Conservation (phyloP, 371 early-diverging fungal genomes). For the Nosema muscidifuracis region DNA sequence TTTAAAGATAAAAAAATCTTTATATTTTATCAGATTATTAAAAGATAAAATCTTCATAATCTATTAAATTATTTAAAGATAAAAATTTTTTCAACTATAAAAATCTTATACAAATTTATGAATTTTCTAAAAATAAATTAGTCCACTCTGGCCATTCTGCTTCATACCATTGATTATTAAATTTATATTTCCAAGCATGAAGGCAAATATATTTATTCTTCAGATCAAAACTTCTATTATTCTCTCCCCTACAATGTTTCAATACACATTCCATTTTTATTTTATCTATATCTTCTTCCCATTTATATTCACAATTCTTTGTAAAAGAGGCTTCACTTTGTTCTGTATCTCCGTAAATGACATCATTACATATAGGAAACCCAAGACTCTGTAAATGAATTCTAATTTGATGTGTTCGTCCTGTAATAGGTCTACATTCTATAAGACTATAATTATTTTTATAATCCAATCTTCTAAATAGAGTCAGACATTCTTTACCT, state of each 20-base stretch:
- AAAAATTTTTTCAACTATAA: too few species aligned
- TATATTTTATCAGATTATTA: too few species aligned
- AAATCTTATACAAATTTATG: too few species aligned
- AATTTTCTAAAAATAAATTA: too few species aligned
- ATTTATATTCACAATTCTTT: background rate
- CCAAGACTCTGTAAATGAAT: slow-evolving; percentile 90
- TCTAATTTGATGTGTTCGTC: slow-evolving; percentile 96
- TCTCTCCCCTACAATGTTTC: slow-evolving; percentile 49
- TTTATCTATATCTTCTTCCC: slow-evolving; percentile 11
- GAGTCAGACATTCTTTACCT: slow-evolving; percentile 57
- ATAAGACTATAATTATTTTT: slow-evolving; percentile 62
- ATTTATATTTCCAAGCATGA: slow-evolving; percentile 62
- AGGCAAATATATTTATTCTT: slow-evolving; percentile 51
- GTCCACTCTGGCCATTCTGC: slow-evolving; percentile 60
- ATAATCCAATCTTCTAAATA: slow-evolving; percentile 49
- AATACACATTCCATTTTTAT: slow-evolving; percentile 41
- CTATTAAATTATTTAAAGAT: too few species aligned
- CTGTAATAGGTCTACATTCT: slow-evolving; percentile 74
- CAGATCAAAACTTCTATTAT: slow-evolving; percentile 51
- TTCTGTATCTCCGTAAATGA: slow-evolving; percentile 42
- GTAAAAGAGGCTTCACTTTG: background rate
- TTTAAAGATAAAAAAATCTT: too few species aligned
- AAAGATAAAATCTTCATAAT: too few species aligned
- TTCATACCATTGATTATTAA: slow-evolving; percentile 53
- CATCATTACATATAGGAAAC: slow-evolving; percentile 89